Evolutionary conservation across 345 rosid genomes (phyloP).

Genomic region (Salix purpurea): DNA sequence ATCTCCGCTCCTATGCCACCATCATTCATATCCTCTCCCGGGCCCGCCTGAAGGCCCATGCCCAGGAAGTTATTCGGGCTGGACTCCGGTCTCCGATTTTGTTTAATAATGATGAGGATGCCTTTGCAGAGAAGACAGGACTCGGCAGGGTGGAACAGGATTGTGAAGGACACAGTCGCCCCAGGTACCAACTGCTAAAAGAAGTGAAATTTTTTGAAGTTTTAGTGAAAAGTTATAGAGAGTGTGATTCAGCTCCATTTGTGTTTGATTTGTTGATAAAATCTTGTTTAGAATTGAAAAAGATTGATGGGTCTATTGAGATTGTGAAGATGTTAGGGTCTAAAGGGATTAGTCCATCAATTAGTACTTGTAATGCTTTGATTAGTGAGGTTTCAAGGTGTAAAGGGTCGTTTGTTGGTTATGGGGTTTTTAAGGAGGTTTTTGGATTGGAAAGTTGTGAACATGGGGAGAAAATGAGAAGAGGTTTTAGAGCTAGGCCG

Average conservation of each 20-base stretch:
- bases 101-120: not conserved
- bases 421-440: constrained; percentile 54
- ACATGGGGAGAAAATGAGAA: constrained; percentile 15
- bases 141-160: not conserved
- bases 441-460: constrained; percentile 38
- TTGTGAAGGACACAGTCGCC: not conserved
- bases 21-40: constrained; percentile 68
- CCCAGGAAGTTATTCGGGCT: constrained; percentile 40
- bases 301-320: constrained; percentile 49
- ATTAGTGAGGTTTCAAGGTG: constrained; percentile 39
- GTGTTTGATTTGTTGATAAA: constrained; percentile 70
- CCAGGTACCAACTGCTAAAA: not conserved
- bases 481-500: constrained; percentile 34
- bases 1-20: constrained; percentile 48
- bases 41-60: constrained; percentile 56
- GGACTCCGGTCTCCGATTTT: constrained; percentile 39
- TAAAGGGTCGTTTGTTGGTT: constrained; percentile 43
- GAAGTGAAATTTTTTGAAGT: constrained; percentile 33
- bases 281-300: constrained; percentile 59
- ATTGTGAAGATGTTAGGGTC: constrained; percentile 58
- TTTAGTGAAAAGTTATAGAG: constrained; percentile 53
- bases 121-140: not conserved
- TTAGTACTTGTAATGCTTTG: constrained; percentile 60
- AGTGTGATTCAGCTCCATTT: constrained; percentile 87
- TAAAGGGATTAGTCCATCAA: constrained; percentile 46